Percentiles rank a stretch among this genome's conserved stretches.
phyloP scores from a whole-genome alignment of 2,329 filamentous ascomycete genomes.

The Tolypocladium amazonense region DNA sequence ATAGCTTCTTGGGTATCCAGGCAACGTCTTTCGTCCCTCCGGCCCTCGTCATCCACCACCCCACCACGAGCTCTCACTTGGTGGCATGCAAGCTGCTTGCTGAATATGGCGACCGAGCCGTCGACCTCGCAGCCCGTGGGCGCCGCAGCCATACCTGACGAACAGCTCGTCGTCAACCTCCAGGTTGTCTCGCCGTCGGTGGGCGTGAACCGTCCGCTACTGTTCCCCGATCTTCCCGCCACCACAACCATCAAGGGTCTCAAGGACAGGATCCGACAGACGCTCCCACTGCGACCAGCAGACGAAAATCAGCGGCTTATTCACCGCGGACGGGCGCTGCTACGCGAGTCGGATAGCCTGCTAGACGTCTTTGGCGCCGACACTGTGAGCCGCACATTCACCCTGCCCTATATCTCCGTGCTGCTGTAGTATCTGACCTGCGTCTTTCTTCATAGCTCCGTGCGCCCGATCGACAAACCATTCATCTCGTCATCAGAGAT shows the following conservation, averaged over 20 bases:
- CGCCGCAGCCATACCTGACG: slow-evolving; percentile 11
- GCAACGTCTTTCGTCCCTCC: neutral
- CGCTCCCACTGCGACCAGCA: slow-evolving; percentile 35
- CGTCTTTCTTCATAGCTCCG: slow-evolving; percentile 23
- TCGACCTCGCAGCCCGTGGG: slow-evolving; percentile 15
- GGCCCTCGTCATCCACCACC: neutral
- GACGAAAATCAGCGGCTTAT: slow-evolving; percentile 50
- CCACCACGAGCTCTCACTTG: neutral
- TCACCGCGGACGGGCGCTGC: slow-evolving; percentile 45
- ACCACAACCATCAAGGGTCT: slow-evolving; percentile 45
- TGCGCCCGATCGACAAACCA: slow-evolving; percentile 35
- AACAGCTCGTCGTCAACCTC: slow-evolving; percentile 38
- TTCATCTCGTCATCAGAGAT: slow-evolving; percentile 42
- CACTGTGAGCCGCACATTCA: slow-evolving; percentile 26
- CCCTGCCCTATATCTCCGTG: neutral
- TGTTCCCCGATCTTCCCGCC: slow-evolving; percentile 36
- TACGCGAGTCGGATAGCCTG: slow-evolving; percentile 44
- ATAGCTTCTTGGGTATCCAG: neutral
- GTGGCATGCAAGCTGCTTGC: slow-evolving; percentile 16
- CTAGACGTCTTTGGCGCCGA: slow-evolving; percentile 46
- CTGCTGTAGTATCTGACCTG: slow-evolving; percentile 4
- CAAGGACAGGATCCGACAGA: slow-evolving; percentile 46
- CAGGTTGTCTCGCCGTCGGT: slow-evolving; percentile 49
- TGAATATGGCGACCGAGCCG: slow-evolving; percentile 29
- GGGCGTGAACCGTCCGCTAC: slow-evolving; percentile 38